Evolutionary conservation across 2,329 filamentous ascomycete genomes (phyloP), one percentile per base, ranked within the genome.

Genomic region (Sclerotinia subarctica): DNA sequence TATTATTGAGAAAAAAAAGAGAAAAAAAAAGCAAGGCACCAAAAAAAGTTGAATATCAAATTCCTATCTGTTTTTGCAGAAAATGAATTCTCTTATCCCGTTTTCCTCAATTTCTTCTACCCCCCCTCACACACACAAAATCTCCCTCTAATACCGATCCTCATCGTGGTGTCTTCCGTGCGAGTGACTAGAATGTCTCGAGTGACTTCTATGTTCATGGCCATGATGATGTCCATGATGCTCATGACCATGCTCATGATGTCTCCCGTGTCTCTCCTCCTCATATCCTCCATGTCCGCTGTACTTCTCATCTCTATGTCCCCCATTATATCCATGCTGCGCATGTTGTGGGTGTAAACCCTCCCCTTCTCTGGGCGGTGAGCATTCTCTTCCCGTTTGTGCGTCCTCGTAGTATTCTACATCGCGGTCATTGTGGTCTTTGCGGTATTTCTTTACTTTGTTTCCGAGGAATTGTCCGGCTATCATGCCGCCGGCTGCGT

Each of bases 371-470:
- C 56, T 11, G 19, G 64, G 64, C 26, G 64, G 64, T 15, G 56
- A 51, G 35, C 64, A 62, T 59, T 64, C 66, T 15, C 60, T 29
- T 0, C 51, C 60, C 26, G 51, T 56, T 17, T 57, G 54, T 13
- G 32, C 44, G 19, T 64, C 58, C 60, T 59, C 64, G 10, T 47
- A 66, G 26, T 59, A 66, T 29, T 66, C 64, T 19, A 49, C 64
- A 17, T 66, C 52, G 5, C 52, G 52, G 11, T 59, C 38, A 32
- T 68, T 68, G 8, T 68, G 47, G n/a, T 64, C 54, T 15, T 62
- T 67, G 10, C 46, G 17, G 13, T 52, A 51, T 13, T 67, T 67
- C 47, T 67, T 67, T 0, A 67, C 35, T 26, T 60, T 51, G n/a
- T 67, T 67, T 8, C 64, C 64, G 4, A 51, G 32, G 5, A 67